Base-by-base conservation (phyloP, 495 filamentous ascomycete genomes). In the Chlorociboria aeruginascens region DNA sequence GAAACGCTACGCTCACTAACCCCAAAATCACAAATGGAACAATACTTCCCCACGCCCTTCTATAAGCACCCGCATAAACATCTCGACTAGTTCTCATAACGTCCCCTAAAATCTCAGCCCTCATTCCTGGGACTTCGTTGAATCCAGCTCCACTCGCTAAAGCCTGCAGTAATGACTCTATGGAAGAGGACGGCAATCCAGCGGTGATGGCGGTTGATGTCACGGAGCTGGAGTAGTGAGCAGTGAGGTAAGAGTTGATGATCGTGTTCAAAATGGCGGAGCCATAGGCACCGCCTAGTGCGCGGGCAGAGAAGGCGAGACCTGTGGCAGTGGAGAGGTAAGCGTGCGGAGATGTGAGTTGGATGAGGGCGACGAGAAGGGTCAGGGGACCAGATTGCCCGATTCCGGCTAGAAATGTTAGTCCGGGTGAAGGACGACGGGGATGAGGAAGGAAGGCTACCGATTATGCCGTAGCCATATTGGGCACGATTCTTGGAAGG, bases 301-400 rank as follows among this genome's bases (percentile, higher is more conserved):
- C 72, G 30, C 71, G 57, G 8, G 72, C 71, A 7, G 69, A 72
- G 62, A 76, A 75, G 11, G 67, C 70, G 0, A 77, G 64, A 2
- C 72, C 73, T 1, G 73, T 76, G 0, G 73, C 71, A 1, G 72
- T 77, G 7, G 67, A 70, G 17, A 77, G 65, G 53, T 67, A 75
- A 7, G 70, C 68, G 47, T 76, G 73, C 1, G 73, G 72, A 0
- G 72, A 64, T 6, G 70, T 74, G 57, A 75, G 74, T 56, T 76
- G 73, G 16, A 77, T 62, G 42, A 66, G 62, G 4, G 72, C 72
- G 3, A 68, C 62, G 7, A 77, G 60, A n/a, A 75, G 8, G 65
- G 59, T 55, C 11, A 50, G 43, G 9, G 48, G 52, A 0, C 43
- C 48, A 25, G 32, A 44, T 51, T 75, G 71, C 3, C 73, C 72